Conservation (phyloP, 2,329 filamentous ascomycete genomes). For the Xylariaceae sp. region DNA sequence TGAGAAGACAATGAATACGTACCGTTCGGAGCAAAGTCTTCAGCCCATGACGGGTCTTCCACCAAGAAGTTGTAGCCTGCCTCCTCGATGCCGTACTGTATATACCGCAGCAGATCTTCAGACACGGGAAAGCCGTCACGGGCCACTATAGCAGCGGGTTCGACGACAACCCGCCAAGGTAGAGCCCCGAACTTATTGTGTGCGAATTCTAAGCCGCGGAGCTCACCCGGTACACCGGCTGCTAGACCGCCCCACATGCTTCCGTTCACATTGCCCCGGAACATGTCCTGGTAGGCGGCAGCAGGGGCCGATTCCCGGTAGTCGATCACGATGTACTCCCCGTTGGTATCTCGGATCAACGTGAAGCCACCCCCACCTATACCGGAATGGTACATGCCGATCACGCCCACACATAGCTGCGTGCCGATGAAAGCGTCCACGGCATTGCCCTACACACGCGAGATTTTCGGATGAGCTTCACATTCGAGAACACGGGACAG, state of each 20-base stretch:
- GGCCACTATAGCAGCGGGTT: conserved; percentile 69
- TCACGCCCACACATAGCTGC: conserved; percentile 68
- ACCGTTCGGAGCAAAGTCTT: conserved; percentile 81
- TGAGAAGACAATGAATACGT: neutral
- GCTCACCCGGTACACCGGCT: conserved; percentile 65
- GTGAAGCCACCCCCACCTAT: conserved; percentile 90
- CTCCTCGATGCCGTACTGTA: conserved; percentile 45
- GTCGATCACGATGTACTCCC: conserved; percentile 78
- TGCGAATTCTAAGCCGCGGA: conserved; percentile 73
- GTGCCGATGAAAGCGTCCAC: conserved; percentile 72
- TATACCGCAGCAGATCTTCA: conserved; percentile 69
- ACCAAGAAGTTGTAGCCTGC: conserved; percentile 57
- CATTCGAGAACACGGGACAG: neutral
- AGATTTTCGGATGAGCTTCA: neutral
- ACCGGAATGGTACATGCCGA: conserved; percentile 74
- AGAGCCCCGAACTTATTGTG: conserved; percentile 66
- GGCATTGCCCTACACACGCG: conserved; percentile 56
- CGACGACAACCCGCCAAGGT: conserved; percentile 66
- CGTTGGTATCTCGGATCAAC: conserved; percentile 65
- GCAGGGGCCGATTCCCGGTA: conserved; percentile 85
- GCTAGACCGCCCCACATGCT: conserved; percentile 70
- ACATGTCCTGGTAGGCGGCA: conserved; percentile 81
- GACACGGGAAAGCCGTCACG: conserved; percentile 69
- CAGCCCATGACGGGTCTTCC: conserved; percentile 71
- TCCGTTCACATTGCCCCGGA: conserved; percentile 58